Evolutionary conservation across 176 grass and related monocot genomes (phyloP), one percentile per base, ranked within the genome.

Genomic region (Otatea glauca): DNA sequence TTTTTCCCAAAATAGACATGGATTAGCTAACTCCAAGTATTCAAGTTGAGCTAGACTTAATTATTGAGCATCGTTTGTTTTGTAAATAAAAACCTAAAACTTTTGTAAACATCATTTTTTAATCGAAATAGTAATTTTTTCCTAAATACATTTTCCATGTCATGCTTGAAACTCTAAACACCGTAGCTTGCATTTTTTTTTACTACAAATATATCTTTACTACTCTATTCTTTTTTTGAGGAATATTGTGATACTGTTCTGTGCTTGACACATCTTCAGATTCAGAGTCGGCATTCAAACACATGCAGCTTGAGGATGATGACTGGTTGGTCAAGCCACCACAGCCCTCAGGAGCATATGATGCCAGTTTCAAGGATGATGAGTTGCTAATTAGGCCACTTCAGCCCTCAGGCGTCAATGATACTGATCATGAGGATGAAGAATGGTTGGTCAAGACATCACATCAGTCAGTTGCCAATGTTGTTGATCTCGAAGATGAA

Each of bases 251-350:
- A 90, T 6, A 81, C 65, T 27, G 63, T 38, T 72, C 6, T 65
- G 42, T 81, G 56, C 9, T 58, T 77, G 42, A 50, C 12, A 84
- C 18, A 21, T 70, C 58, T 81, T 39, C 72, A 94, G 92, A 72
- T 85, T 70, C 76, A 37, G 86, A 94, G 61, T 16, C 69, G 0
- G 72, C 60, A 69, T 84, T 87, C 15, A 75, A 65, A 63, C 42
- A 88, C 8, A 69, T 85, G 8, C 83, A 90, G 32, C 51, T 83
- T 55, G 75, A 92, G 71, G 89, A 94, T 64, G 72, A 77, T 29
- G 89, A 89, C 21, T 91, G 89, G 71, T 85, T 85, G 81, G 70
- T 85, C 48, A 81, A 74, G n/a, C 84, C 84, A 83, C 61, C 78
- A 69, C 32, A 68, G 29, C 1, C 59, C 20, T 16, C 32, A 35